These are phyloP conservation scores for Periconia macrospinosa DNA, from an alignment of 2,329 filamentous ascomycete species.

Conservation along the genomic window DNA sequence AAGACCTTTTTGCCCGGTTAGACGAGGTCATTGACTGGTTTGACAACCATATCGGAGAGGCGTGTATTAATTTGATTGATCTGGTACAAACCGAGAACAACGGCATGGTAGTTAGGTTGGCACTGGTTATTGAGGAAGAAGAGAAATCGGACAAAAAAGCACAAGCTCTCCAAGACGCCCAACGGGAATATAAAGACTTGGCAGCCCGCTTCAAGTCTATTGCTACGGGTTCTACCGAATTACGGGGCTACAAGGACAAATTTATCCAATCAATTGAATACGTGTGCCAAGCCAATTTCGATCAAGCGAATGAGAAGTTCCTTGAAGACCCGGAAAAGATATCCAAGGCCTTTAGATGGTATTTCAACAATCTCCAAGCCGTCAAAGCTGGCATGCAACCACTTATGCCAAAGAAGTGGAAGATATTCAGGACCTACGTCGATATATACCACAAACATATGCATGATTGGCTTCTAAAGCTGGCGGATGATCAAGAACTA, in stretches of 20 bases:
- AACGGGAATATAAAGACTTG: constrained; percentile 94
- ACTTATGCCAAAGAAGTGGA: constrained; percentile 95
- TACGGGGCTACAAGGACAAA: constrained; percentile 95
- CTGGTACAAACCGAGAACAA: constrained; percentile 85
- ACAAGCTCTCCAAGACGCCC: constrained; percentile 86
- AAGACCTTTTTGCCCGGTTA: constrained; percentile 85
- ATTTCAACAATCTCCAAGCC: constrained; percentile 94
- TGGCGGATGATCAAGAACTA: constrained; percentile 83
- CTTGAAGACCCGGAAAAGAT: constrained; percentile 79
- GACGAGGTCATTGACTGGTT: constrained; percentile 93
- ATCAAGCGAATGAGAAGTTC: constrained; percentile 72
- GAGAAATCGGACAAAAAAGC: constrained; percentile 95
- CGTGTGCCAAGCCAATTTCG: constrained; percentile 74
- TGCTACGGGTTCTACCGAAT: constrained; percentile 86
- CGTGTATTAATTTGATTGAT: constrained; percentile 87
- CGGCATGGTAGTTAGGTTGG: constrained; percentile 85
- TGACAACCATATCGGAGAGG: constrained; percentile 86
- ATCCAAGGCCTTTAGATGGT: constrained; percentile 91
- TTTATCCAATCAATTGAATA: constrained; percentile 80
- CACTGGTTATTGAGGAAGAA: constrained; percentile 90
- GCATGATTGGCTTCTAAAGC: constrained; percentile 86
- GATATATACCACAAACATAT: constrained; percentile 91
- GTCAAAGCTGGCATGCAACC: constrained; percentile 90
- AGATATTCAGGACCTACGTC: constrained; percentile 86
- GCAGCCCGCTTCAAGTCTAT: constrained; percentile 93